phyloP scores from a whole-genome alignment of 2,329 filamentous ascomycete genomes.

The Talaromyces amestolkiae region DNA sequence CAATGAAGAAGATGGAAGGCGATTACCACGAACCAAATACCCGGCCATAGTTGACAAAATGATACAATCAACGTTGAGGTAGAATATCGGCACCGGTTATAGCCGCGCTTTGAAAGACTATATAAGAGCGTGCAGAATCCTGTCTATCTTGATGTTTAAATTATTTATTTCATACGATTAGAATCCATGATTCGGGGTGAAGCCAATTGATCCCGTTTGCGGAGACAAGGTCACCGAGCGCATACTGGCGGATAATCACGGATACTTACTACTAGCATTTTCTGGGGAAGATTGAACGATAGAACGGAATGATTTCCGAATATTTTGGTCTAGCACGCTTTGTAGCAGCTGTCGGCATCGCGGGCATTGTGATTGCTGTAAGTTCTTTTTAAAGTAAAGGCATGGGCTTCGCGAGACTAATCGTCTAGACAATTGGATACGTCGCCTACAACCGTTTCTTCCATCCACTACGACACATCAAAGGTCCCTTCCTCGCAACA shows the following conservation, averaged over 20 bases:
- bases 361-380: constrained; percentile 14
- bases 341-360: constrained; percentile 7
- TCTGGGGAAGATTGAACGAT: neutral
- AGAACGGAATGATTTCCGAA: constrained; percentile 15
- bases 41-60: neutral
- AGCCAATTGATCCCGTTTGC: neutral
- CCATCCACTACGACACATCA: constrained; percentile 34
- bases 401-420: neutral
- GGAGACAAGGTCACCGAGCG: constrained; percentile 6
- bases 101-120: neutral
- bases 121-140: neutral
- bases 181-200: neutral
- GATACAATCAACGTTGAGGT: neutral
- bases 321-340: constrained; percentile 12
- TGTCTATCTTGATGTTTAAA: neutral
- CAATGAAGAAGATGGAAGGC: neutral
- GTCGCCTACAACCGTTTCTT: constrained; percentile 36
- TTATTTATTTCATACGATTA: no score
- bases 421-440: constrained; percentile 29
- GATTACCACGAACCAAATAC: neutral
- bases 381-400: neutral
- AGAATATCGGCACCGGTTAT: neutral
- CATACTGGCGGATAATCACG: constrained; percentile 11
- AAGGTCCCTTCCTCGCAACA: constrained; percentile 32
- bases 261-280: neutral